These are phyloP conservation scores for Nakazawaea sp. DNA, from an alignment of 805 yeast species.

Conservation along the genomic window DNA sequence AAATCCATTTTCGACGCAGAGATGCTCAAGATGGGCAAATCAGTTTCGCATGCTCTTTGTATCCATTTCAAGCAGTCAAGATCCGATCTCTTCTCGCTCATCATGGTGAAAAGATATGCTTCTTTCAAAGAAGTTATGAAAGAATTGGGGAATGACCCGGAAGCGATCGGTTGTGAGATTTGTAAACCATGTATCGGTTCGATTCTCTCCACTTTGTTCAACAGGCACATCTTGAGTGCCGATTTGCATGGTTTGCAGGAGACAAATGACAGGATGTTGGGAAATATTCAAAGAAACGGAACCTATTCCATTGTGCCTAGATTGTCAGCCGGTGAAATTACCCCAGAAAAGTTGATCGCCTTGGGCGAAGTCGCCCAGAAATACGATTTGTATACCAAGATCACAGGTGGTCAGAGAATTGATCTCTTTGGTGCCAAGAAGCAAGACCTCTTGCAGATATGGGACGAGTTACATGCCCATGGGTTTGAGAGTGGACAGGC, in stretches of 20 bases:
- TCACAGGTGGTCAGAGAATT: conserved; percentile 29
- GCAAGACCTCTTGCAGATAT: conserved; percentile 23
- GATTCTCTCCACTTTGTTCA: conserved; percentile 26
- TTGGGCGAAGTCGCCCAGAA: conserved; percentile 26
- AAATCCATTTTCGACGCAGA: conserved; percentile 28
- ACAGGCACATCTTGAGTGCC: conserved; percentile 22
- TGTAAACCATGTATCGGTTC: conserved; percentile 31
- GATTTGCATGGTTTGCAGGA: conserved; percentile 29
- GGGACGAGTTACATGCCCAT: conserved; percentile 23
- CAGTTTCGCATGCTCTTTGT: conserved; percentile 25
- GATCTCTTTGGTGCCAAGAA: conserved; percentile 28
- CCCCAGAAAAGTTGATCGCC: conserved; percentile 29
- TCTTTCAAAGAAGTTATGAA: conserved; percentile 24
- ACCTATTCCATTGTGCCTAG: conserved; percentile 31
- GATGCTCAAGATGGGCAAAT: conserved; percentile 27
- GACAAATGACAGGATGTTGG: conserved; percentile 28
- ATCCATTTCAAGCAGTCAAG: conserved; percentile 27
- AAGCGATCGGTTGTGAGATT: conserved; percentile 28
- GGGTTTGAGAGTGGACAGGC: conserved; percentile 33
- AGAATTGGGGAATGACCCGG: conserved; percentile 20
- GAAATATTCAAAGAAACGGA: conserved; percentile 31
- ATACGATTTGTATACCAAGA: conserved; percentile 27
- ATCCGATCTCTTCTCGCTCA: conserved; percentile 26
- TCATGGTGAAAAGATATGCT: conserved; percentile 25
- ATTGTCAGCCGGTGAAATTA: conserved; percentile 30